Evolutionary conservation across 1,284 basidiomycete species (phyloP).

Genomic region (Fomitopsis pinicola): DNA sequence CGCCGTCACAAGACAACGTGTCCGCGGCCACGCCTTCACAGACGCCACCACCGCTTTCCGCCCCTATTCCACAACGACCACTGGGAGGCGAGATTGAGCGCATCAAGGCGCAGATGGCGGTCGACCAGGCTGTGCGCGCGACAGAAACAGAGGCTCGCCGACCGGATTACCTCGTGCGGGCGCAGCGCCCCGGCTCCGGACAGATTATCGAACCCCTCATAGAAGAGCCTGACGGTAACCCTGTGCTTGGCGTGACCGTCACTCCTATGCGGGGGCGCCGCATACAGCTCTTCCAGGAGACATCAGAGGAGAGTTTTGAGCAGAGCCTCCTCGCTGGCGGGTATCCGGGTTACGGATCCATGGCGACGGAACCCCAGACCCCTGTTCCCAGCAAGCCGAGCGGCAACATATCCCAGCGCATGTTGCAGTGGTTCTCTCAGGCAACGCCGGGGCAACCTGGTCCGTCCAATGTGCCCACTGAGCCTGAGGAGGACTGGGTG

Average conservation of each 20-base stretch:
- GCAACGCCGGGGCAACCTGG: slow-evolving; percentile 35
- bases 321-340: slow-evolving; percentile 75
- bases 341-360: slow-evolving; percentile 58
- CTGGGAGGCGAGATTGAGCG: slow-evolving; percentile 56
- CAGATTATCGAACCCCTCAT: slow-evolving; percentile 19
- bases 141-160: slow-evolving; percentile 55
- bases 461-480: slow-evolving; percentile 34
- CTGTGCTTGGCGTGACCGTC: slow-evolving; percentile 54
- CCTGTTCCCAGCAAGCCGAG: slow-evolving; percentile 16
- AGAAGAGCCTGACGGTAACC: slow-evolving; percentile 14
- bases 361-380: slow-evolving; percentile 26
- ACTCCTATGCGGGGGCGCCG: slow-evolving; percentile 67
- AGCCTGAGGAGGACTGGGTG: slow-evolving; percentile 31
- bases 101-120: slow-evolving; percentile 47
- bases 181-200: slow-evolving; percentile 43
- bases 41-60: slow-evolving; percentile 19
- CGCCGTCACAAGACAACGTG: slow-evolving; percentile 30
- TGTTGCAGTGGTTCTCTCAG: slow-evolving; percentile 35
- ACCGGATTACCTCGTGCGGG: slow-evolving; percentile 64
- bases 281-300: slow-evolving; percentile 71
- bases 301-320: slow-evolving; percentile 77
- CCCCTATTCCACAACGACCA: slow-evolving; percentile 20
- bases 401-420: slow-evolving; percentile 24
- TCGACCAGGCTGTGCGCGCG: slow-evolving; percentile 42
- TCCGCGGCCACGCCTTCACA: slow-evolving; percentile 18